Conservation (phyloP, 1,284 basidiomycete species). For the Tylopilus sp. region DNA sequence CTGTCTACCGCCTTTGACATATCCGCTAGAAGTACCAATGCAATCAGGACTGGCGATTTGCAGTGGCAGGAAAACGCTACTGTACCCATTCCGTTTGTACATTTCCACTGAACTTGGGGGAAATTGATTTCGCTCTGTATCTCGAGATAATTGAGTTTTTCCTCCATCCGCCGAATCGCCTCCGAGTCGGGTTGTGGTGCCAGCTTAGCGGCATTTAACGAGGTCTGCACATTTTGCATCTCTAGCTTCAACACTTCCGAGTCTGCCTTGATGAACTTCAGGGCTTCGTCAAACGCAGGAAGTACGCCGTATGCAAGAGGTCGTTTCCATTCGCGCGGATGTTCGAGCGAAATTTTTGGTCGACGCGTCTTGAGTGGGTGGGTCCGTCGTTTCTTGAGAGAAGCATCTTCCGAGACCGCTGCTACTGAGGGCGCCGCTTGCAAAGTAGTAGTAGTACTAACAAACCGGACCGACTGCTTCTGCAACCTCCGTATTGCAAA, state of each 20-base stretch:
- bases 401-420: slow-evolving; percentile 2
- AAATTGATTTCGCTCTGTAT: slow-evolving; percentile 81
- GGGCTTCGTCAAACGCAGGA: slow-evolving; percentile 87
- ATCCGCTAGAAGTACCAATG: slow-evolving; percentile 58
- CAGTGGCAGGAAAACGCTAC: slow-evolving; percentile 22
- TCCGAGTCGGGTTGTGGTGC: slow-evolving; percentile 48
- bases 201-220: slow-evolving; percentile 44
- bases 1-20: slow-evolving; percentile 79
- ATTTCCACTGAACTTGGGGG: slow-evolving; percentile 82
- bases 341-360: slow-evolving; percentile 60
- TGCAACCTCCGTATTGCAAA: slow-evolving; percentile 23
- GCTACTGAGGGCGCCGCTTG: slow-evolving; percentile 10
- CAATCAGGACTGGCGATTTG: slow-evolving; percentile 6
- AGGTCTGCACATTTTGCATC: slow-evolving; percentile 51
- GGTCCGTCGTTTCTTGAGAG: slow-evolving; percentile 9
- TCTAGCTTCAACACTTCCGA: slow-evolving; percentile 57
- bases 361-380: slow-evolving; percentile 46
- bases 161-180: slow-evolving; percentile 51
- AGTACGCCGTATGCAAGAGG: slow-evolving; percentile 75
- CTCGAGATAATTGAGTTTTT: slow-evolving; percentile 62
- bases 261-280: slow-evolving; percentile 71
- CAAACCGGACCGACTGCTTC: slow-evolving; percentile 6
- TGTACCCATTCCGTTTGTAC: slow-evolving; percentile 81
- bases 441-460: slow-evolving; percentile 13
- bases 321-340: slow-evolving; percentile 72